Base-by-base conservation (phyloP, 148 eudicot genomes). In the Gaultheria prostrata region DNA sequence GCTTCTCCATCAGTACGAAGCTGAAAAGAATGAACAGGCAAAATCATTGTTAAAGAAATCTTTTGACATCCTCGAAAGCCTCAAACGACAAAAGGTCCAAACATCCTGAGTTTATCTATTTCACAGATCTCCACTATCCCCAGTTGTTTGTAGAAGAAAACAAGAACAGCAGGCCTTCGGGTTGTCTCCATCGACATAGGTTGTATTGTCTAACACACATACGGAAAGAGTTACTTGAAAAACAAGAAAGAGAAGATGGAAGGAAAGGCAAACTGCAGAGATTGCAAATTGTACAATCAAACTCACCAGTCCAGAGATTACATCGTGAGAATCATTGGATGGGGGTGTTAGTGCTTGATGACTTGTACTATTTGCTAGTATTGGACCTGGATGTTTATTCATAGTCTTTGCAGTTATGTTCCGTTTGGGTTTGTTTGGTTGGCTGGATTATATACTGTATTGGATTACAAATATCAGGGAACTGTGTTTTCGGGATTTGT, bases 21-120 rank as follows among this genome's bases (percentile, higher is more conserved):
- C 90, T 0, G 98, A 95, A 80, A 95, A 92, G 76, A 95, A 91
- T 20, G 98, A 93, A 65, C 93, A 90, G 83, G 98, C 98, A 20
- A 95, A 94, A 89, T 92, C 93, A 14, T 70, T 87, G 77, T 78
- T 95, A 46, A 94, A 92, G 87, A 91, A 89, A 67, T 94, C 94
- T 82, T 83, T 88, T 33, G 91, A 86, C 85, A 87, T 87, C 84
- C 90, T 95, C 11, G 90, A 91, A 70, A 87, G 77, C 69, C 79
- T 93, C 67, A 82, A 90, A 80, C 61, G 35, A 39, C 59, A 51
- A 24, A 32, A 26, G 51, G 35, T 77, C 28, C 45, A 53, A 51
- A 28, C 54, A 28, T 78, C 65, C 80, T 78, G 54, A 78, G 63
- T 30, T 78, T 48, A 28, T 76, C n/a, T 5, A 26, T 28, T 45